A percentile compares a stretch with the other conserved stretches of the same genome.
These are phyloP conservation scores for Hypoxylon sp. DNA, from an alignment of 2,329 filamentous ascomycete species.

Conservation along the genomic window DNA sequence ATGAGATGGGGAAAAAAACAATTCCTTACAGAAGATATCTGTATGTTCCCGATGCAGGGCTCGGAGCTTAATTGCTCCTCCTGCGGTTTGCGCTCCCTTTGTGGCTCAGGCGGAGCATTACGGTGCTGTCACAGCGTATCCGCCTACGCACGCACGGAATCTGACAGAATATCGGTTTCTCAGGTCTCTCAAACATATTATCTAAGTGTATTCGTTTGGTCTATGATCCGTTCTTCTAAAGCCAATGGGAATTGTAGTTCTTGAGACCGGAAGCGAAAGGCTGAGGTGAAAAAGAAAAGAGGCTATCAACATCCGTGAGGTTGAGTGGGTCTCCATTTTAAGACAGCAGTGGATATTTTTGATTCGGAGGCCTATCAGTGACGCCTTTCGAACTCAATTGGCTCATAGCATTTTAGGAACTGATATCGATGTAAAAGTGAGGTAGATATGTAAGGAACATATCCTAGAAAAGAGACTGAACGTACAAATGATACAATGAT, in stretches of 20 bases:
- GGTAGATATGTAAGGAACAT: too few species aligned
- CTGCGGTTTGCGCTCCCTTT: conserved; percentile 22
- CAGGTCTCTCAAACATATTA: conserved; percentile 1
- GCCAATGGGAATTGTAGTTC: conserved; percentile 16
- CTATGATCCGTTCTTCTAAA: background rate
- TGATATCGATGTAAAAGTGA: background rate
- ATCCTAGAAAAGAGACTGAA: background rate
- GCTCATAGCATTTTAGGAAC: background rate
- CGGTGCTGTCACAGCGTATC: conserved; percentile 29
- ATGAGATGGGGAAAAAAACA: conserved; percentile 18
- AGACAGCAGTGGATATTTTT: conserved; percentile 32
- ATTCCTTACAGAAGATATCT: conserved; percentile 17
- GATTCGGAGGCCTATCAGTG: conserved; percentile 11
- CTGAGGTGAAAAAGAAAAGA: conserved; percentile 30
- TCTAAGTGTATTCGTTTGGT: conserved; percentile 5
- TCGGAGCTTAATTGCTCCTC: conserved; percentile 39
- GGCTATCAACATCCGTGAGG: conserved; percentile 16
- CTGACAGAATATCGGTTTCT: conserved; percentile 18
- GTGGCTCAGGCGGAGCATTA: conserved; percentile 28
- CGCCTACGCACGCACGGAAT: conserved; percentile 34
- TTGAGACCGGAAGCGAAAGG: conserved; percentile 25
- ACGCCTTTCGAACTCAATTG: background rate
- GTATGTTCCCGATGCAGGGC: conserved; percentile 35
- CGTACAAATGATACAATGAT: background rate
- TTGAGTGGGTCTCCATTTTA: conserved; percentile 21